These are phyloP conservation scores for Starmera quercuum DNA, from an alignment of 805 yeast genomes.

Conservation along the genomic window DNA sequence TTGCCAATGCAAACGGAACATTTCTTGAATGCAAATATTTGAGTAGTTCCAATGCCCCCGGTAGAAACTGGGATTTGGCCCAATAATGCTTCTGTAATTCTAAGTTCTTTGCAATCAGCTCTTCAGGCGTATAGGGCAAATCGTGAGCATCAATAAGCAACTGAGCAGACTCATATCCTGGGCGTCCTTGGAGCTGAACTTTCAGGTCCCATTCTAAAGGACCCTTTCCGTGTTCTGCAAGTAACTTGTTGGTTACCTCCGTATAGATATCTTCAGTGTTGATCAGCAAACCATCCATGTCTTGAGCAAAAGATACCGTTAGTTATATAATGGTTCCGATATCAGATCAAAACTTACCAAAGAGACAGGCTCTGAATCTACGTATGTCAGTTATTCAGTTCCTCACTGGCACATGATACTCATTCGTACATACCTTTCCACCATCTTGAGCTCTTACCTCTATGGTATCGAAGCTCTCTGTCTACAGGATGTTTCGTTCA, in stretches of 20 bases:
- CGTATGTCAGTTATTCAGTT: no score
- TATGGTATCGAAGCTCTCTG: no score
- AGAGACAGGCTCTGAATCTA: conserved; percentile 58
- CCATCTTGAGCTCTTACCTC: no score
- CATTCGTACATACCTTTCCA: no score
- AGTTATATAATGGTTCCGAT: neutral
- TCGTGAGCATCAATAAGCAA: conserved; percentile 61
- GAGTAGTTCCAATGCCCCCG: conserved; percentile 77
- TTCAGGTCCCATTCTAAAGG: conserved; percentile 88
- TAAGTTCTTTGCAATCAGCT: conserved; percentile 45
- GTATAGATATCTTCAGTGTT: conserved; percentile 93
- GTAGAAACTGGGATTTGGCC: conserved; percentile 59
- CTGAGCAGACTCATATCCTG: conserved; percentile 69
- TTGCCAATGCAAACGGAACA: conserved; percentile 85
- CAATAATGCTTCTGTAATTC: conserved; percentile 48
- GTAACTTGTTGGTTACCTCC: conserved; percentile 57
- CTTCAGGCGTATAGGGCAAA: conserved; percentile 61
- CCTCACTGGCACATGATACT: no score
- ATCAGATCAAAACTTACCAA: conserved; percentile 40
- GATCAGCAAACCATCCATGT: conserved; percentile 92
- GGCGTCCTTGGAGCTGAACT: conserved; percentile 81
- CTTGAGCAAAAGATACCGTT: conserved; percentile 21
- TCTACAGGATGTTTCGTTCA: no score
- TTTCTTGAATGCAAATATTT: conserved; percentile 38
- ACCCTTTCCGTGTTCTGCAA: conserved; percentile 66